Evolutionary conservation across 1,284 basidiomycete species (phyloP).

Genomic region (Leccinum fuscescens): DNA sequence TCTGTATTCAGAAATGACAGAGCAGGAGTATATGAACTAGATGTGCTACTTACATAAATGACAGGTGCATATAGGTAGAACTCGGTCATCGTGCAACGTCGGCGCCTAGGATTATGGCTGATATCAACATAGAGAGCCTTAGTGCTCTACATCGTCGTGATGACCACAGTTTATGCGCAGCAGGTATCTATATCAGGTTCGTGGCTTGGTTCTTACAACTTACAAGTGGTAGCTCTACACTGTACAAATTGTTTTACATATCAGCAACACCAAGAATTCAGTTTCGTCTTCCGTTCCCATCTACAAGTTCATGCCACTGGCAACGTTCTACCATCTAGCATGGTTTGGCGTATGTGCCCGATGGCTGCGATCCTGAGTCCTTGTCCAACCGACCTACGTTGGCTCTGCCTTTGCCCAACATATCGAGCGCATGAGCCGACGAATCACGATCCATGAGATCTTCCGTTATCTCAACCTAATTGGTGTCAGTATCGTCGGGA

Average conservation of each 20-base stretch:
- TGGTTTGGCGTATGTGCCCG: slow-evolving; percentile 65
- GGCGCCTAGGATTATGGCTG: too few species aligned
- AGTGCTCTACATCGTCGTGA: slow-evolving; percentile 53
- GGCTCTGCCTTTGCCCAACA: slow-evolving; percentile 36
- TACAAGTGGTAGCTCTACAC: not conserved
- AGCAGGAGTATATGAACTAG: not conserved
- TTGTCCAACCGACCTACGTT: slow-evolving; percentile 42
- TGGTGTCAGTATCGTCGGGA: not conserved
- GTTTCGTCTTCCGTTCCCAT: not conserved
- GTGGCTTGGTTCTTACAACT: not conserved
- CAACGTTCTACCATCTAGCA: slow-evolving; percentile 43
- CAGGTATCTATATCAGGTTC: not conserved
- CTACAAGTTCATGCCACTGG: not conserved
- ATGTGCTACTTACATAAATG: not conserved
- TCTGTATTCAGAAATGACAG: slow-evolving; percentile 28
- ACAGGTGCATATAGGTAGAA: not conserved
- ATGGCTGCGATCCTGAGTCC: slow-evolving; percentile 45
- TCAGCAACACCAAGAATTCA: not conserved
- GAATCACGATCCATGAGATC: slow-evolving; percentile 45
- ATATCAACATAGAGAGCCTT: too few species aligned
- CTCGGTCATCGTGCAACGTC: too few species aligned
- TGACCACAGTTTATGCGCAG: too few species aligned
- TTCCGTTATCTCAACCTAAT: slow-evolving; percentile 61
- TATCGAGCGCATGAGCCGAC: slow-evolving; percentile 50
- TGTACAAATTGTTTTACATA: slow-evolving; percentile 6